A percentile compares a stretch with the other conserved stretches of the same genome.
phyloP scores from a whole-genome alignment of 495 filamentous ascomycete species.

The Talaromyces thailandensis region DNA sequence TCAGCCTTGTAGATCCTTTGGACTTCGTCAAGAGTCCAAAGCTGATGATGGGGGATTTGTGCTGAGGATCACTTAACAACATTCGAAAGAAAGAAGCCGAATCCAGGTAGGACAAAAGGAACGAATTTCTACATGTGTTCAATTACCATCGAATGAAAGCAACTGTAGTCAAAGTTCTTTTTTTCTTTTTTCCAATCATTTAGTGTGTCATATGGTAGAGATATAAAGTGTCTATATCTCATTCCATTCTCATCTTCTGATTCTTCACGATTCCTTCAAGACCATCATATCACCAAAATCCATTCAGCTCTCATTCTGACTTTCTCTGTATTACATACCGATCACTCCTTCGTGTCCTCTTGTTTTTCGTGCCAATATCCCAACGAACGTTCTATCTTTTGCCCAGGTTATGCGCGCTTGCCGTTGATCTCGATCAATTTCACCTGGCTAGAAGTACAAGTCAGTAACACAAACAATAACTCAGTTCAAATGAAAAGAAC shows the following conservation, averaged over 20 bases:
- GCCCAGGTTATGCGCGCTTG: background rate
- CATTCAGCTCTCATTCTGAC: background rate
- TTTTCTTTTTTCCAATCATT: background rate
- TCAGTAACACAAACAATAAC: background rate
- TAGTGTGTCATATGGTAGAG: background rate
- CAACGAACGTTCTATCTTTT: background rate
- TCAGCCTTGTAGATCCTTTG: no score
- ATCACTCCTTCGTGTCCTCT: background rate
- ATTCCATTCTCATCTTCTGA: background rate
- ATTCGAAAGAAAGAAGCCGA: background rate
- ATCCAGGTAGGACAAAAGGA: background rate
- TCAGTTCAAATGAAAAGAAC: background rate
- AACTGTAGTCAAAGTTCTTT: background rate
- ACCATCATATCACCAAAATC: background rate
- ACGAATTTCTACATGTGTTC: background rate
- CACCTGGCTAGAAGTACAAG: background rate
- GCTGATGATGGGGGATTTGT: no score
- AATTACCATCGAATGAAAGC: background rate
- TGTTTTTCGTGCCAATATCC: background rate
- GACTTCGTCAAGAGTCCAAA: no score
- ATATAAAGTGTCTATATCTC: background rate
- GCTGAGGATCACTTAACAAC: no score
- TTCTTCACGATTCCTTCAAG: background rate
- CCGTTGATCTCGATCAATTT: constrained; percentile 3
- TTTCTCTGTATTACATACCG: background rate